These are phyloP conservation scores for Xylaria curta DNA, from an alignment of 495 filamentous ascomycete genomes.

Conservation along the genomic window DNA sequence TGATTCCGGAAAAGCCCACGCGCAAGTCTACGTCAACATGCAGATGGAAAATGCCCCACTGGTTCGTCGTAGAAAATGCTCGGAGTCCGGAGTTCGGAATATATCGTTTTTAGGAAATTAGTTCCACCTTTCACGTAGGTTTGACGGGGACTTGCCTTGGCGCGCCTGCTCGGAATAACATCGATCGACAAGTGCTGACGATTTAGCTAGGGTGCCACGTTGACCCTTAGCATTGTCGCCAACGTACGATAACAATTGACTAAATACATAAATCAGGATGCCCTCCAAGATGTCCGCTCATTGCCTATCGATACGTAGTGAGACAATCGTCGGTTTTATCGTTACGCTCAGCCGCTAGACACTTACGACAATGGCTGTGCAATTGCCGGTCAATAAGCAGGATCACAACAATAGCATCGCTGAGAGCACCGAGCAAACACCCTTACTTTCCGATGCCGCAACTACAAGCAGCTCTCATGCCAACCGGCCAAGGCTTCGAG, in stretches of 20 bases:
- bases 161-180: background rate
- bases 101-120: background rate
- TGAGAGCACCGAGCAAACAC: conserved; percentile 19
- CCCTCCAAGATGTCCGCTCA: background rate
- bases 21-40: background rate
- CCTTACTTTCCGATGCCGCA: conserved; percentile 7
- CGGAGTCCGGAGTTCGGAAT: conserved; percentile 14
- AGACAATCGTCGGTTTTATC: background rate
- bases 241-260: background rate
- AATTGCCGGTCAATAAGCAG: conserved; percentile 7
- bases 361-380: conserved; percentile 8
- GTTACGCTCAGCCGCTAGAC: background rate
- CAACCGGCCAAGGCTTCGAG: background rate
- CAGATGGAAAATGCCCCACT: background rate
- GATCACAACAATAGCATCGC: conserved; percentile 5
- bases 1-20: background rate
- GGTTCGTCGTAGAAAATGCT: background rate
- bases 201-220: background rate
- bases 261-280: background rate
- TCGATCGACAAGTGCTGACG: background rate
- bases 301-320: background rate
- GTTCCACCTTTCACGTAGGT: no score
- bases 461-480: background rate
- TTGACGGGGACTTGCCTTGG: background rate
- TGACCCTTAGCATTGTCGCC: background rate